Evolutionary conservation across 768 basidiomycete species (phyloP), one percentile per base, ranked within the genome.

Genomic region (Tulasnella sp.): DNA sequence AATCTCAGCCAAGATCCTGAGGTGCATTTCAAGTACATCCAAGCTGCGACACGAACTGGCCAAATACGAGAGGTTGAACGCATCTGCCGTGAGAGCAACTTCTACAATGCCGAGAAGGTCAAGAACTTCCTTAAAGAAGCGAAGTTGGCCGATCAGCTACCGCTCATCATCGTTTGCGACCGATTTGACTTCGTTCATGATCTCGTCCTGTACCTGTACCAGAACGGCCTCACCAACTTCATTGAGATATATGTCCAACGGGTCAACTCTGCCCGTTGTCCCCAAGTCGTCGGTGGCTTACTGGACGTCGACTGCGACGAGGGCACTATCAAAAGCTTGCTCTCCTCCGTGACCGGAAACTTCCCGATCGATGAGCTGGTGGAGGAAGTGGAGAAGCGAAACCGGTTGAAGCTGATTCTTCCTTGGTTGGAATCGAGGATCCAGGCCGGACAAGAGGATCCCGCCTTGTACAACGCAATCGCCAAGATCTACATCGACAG

Each of bases 61-160:
- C 96, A 98, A 70, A 93, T 99, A 66, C 87, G 96, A 51, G 96
- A 99, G 71, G 96, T 99, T 59, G 96, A 99, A 74, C 92, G 96
- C 48, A 95, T 99, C 68, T 97, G 94, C 70, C 80, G 96, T 56
- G 96, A 99, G 75, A 92, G 88, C 72, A 97, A 98, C 74, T 78
- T 77, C 74, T 98, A 98, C 80, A 97, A 94, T 72, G 90, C 96
- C 1, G 96, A 99, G 77, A 99, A 99, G 74, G 96, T 98, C 80
- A 98, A 99, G 80, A 99, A 99, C 75, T 98, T 97, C 85, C 83
- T 97, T 72, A 97, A 97, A 73, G 96, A 99, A 70, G 94, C 96
- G 68, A 94, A 96, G 68, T 84, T 99, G 27, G 75, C 84, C 38
- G 96, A 98, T 70, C 96, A 98, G 70, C 83, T 99, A 38, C 96